Percentiles rank a stretch among this genome's conserved stretches.
Conservation (phyloP, 1,284 basidiomycete species). For the Moesziomyces aphidis region DNA sequence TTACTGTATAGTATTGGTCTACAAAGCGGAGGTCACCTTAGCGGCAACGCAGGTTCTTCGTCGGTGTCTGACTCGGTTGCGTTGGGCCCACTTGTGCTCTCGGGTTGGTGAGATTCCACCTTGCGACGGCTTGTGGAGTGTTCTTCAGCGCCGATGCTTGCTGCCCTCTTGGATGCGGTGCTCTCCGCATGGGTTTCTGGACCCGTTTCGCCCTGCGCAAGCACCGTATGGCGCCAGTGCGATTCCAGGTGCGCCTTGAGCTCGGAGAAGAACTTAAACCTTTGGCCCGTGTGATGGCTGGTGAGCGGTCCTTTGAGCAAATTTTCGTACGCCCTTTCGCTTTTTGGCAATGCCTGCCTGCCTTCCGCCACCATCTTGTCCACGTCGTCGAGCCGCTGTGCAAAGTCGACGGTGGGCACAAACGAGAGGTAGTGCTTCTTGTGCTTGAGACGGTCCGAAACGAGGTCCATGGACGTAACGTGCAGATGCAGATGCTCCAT, state of each 20-base stretch:
- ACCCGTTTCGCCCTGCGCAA: not conserved
- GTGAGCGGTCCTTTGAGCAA: conserved; percentile 31
- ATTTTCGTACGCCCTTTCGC: conserved; percentile 29
- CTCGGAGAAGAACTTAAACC: conserved; percentile 21
- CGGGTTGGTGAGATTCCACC: not conserved
- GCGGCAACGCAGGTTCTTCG: conserved; percentile 22
- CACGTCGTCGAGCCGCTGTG: conserved; percentile 77
- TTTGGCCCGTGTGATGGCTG: conserved; percentile 28
- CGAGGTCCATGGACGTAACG: conserved; percentile 81
- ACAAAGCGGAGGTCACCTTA: not conserved
- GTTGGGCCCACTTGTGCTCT: not conserved
- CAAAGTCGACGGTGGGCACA: conserved; percentile 86
- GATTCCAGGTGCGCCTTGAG: conserved; percentile 39
- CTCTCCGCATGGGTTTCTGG: not conserved
- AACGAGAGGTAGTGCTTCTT: conserved; percentile 94
- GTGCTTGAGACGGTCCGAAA: conserved; percentile 80
- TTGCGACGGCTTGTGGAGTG: conserved; percentile 1
- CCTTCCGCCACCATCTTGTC: conserved; percentile 15
- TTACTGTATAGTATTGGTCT: not conserved
- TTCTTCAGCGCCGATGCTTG: not conserved
- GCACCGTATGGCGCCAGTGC: conserved; percentile 19
- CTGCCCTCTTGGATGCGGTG: not conserved
- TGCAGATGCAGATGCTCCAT: conserved; percentile 69
- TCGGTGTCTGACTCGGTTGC: conserved; percentile 12
- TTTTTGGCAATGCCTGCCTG: conserved; percentile 10